Evolutionary conservation across 495 filamentous ascomycete genomes (phyloP).

Genomic region (Sphaerosporella brunnea): DNA sequence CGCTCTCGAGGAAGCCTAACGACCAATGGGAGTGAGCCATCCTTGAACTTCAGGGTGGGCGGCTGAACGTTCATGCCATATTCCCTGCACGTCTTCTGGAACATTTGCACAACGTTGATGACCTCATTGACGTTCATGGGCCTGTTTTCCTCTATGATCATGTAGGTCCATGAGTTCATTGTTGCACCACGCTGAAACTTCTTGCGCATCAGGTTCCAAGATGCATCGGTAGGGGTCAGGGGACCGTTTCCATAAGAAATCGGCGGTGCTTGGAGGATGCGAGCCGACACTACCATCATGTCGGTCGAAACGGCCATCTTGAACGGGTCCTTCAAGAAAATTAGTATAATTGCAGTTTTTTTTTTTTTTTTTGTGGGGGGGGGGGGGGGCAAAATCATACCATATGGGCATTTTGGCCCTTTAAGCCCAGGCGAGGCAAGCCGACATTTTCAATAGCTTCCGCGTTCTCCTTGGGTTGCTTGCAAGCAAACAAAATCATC

Average conservation of each 20-base stretch:
- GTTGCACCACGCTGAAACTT: conserved; percentile 12
- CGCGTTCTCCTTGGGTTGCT: conserved; percentile 17
- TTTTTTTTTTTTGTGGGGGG: too few species aligned
- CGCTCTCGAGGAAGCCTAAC: conserved; percentile 29
- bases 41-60: conserved; percentile 36
- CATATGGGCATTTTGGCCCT: conserved; percentile 37
- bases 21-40: conserved; percentile 45
- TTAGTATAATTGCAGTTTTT: too few species aligned
- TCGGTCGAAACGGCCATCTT: conserved; percentile 19
- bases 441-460: conserved; percentile 20
- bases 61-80: conserved; percentile 11
- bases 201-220: conserved; percentile 19
- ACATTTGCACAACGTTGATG: not conserved
- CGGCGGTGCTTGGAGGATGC: conserved; percentile 16
- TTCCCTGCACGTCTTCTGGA: conserved; percentile 11
- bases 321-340: conserved; percentile 17
- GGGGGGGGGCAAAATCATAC: too few species aligned
- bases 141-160: not conserved
- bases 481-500: conserved; percentile 21
- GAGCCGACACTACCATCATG: conserved; percentile 21
- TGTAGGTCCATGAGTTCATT: not conserved
- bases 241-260: conserved; percentile 10
- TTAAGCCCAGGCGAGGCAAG: conserved; percentile 34
- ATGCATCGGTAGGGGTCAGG: conserved; percentile 7
- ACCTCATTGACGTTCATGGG: not conserved